Conservation (phyloP, 1,284 basidiomycete species). For the Melampsora abietis-canadensis region DNA sequence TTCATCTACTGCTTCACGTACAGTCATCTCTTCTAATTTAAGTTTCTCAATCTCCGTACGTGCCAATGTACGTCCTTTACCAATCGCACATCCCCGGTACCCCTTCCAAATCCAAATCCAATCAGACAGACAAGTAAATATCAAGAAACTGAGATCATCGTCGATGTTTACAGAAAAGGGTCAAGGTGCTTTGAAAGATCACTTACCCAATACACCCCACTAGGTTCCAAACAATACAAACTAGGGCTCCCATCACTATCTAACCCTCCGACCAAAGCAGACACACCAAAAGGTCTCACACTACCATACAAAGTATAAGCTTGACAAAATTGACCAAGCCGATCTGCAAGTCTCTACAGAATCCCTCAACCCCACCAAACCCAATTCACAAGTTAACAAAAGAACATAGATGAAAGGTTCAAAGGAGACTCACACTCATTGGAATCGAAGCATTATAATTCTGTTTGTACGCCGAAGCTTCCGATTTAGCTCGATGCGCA, state of each 20-base stretch:
- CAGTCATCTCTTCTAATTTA: conserved; percentile 71
- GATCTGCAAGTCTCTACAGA: conserved; percentile 72
- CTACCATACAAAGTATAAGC: conserved; percentile 97
- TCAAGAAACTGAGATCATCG: too few relatives aligned
- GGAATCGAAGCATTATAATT: conserved; percentile 72
- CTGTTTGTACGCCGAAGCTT: conserved; percentile 74
- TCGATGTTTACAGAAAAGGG: too few relatives aligned
- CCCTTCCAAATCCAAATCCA: conserved; percentile 60
- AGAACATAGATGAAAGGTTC: neutral
- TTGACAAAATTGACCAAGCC: conserved; percentile 83
- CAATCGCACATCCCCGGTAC: conserved; percentile 87
- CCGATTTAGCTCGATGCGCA: conserved; percentile 77
- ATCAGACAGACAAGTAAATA: conserved; percentile 7
- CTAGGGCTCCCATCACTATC: conserved; percentile 79
- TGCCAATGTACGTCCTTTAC: conserved; percentile 92
- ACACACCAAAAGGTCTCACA: conserved; percentile 93
- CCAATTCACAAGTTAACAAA: conserved; percentile 6
- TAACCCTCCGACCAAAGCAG: conserved; percentile 81
- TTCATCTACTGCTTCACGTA: conserved; percentile 80
- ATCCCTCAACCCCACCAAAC: conserved; percentile 22
- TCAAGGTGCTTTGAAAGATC: neutral
- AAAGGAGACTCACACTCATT: conserved; percentile 64
- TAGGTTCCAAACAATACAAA: conserved; percentile 90
- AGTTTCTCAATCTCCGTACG: conserved; percentile 99
- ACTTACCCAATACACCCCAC: conserved; percentile 82